Base-by-base conservation (phyloP, 495 filamentous ascomycete species). In the Penicillium arizonense region DNA sequence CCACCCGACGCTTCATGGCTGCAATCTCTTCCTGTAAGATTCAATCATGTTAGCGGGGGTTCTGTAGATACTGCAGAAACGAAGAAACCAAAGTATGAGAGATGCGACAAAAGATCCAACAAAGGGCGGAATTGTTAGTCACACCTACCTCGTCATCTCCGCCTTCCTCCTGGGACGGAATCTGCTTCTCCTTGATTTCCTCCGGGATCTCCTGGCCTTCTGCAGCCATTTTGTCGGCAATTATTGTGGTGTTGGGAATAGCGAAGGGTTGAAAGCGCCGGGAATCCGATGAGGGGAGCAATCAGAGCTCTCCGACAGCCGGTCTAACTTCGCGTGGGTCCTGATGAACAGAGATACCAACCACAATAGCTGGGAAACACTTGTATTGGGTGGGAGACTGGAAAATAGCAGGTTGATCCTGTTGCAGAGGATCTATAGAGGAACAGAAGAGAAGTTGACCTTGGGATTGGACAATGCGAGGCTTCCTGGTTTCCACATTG, bases 1-100 rank as follows among this genome's bases (percentile, higher is more conserved):
- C 90, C 28, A 99, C 93, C 62, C 94, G 87, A 62, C 85, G 84
- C 80, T 99, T 99, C 95, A 99, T 97, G 45, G 90, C 92, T 23
- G 87, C 85, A 65, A 99, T 97, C 69, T 99, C 95, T 74, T 97
- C 89, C 87, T 91, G 62, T 58, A 61, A 0, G 0, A 26, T 37
- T 20, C 33, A 39, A 33, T 20, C 37, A 37, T 13, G 34, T 63
- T 37, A 63, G 54, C 30, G 13, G 13, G 39, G 14, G 16, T 44
- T 6, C 32, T 30, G 18, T 43, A 46, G 34, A 50, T 32, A 30
- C 11, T 3, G 41, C 10, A 24, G 12, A 41, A 50, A 41, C 9
- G 21, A 50, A 9, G 48, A n/a, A n/a, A 33, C 8, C 1, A 12
- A 2, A 13, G 30, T 20, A 43, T 50, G 8, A 50, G 26, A 42